Evolutionary conservation across 2,329 filamentous ascomycete species (phyloP), one percentile per base, ranked within the genome.

Genomic region (Sporothrix schenckii): DNA sequence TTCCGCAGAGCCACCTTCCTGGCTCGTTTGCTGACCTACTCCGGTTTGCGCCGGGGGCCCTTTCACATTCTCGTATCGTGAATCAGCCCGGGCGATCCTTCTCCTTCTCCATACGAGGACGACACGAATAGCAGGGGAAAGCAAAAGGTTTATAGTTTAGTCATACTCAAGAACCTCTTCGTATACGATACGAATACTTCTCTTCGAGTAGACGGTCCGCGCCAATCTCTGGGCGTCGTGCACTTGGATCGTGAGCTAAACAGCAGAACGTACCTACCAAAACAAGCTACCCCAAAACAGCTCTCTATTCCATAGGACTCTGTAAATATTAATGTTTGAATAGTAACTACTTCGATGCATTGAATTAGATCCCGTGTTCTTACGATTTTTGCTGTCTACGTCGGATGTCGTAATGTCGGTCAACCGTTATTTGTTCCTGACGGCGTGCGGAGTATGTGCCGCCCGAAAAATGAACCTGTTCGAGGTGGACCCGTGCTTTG

Each of bases 81-180:
- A 27, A 11, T 44, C 54, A 14, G 11, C 11, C 39, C 10, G 6
- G n/a, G 5, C 5, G 2, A 21, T 19, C 30, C 21, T 14, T 13
- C 41, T 6, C 44, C 47, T 52, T 50, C 16, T 11, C 27, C 9
- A 66, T 66, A 52, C 44, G 61, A 1, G 30, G 21, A 30, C 50
- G 13, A 9, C 39, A 49, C n/a, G 21, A n/a, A n/a, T 30, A 30
- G 27, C 5, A 50, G 19, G 14, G 34, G 16, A 34, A 34, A 34
- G 16, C 5, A 19, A 63, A 34, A 34, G 34, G 4, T 49, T 50
- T 66, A 66, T 66, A 66, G 61, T 66, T 66, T 66, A 66, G 61
- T 66, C 61, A 66, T 66, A 13, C 61, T 14, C 21, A 19, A 44
- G 34, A 44, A 10, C 11, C 56, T 61, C 39, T 7, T 61, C n/a